A percentile compares a stretch with the other conserved stretches of the same genome.
Conservation (phyloP, 73 alveolate species). For the Tetrahymena malaccensis region DNA sequence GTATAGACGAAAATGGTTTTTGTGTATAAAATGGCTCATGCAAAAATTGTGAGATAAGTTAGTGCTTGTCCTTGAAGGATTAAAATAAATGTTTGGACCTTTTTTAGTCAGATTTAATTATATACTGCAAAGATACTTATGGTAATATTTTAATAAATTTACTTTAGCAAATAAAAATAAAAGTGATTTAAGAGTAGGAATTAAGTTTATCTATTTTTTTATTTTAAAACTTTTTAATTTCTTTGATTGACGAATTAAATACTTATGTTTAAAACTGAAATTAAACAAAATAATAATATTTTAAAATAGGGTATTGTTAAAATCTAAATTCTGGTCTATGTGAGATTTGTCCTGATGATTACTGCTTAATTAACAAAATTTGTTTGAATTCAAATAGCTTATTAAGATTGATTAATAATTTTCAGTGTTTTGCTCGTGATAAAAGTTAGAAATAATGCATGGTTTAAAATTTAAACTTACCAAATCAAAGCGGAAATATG, state of each 20-base stretch:
- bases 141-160: neutral
- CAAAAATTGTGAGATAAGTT: neutral
- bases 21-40: neutral
- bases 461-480: neutral
- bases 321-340: neutral
- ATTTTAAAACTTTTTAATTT: too few species aligned
- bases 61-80: neutral
- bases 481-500: neutral
- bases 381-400: neutral
- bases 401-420: neutral
- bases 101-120: neutral
- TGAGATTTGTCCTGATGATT: neutral
- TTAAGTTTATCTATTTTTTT: too few species aligned
- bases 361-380: neutral
- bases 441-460: neutral
- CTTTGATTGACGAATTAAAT: too few species aligned
- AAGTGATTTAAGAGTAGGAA: too few species aligned
- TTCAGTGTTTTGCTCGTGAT: neutral
- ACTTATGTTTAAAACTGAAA: too few species aligned
- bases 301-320: neutral
- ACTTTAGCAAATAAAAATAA: too few species aligned
- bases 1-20: neutral
- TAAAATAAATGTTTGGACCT: neutral
- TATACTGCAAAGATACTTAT: neutral
- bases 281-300: too few species aligned